Evolutionary conservation across 78 protist species (phyloP).

Genomic region (Cavenderia fasciculata): DNA sequence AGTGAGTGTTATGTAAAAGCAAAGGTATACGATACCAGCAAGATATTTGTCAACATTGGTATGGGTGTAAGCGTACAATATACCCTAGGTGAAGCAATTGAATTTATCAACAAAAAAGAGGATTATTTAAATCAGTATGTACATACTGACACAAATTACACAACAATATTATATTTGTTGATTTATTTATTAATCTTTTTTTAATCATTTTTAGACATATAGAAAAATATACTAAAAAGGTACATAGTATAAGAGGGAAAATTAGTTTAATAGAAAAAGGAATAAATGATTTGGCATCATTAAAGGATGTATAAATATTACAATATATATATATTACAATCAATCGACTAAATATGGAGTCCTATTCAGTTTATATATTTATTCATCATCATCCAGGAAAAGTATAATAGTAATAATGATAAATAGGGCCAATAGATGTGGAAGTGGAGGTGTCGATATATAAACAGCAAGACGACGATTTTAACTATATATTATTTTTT

Average conservation of each 20-base stretch:
- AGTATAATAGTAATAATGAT: too few relatives aligned
- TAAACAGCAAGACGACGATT: too few relatives aligned
- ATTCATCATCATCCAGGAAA: too few relatives aligned
- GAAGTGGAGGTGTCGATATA: too few relatives aligned
- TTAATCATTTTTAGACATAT: background rate
- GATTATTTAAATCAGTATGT: constrained; percentile 41
- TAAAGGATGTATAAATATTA: too few relatives aligned
- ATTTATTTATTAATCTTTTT: background rate
- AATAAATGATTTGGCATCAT: constrained; percentile 27
- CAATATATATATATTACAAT: too few relatives aligned
- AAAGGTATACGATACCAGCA: constrained; percentile 70
- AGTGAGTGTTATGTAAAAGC: constrained; percentile 80
- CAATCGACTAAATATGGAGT: too few relatives aligned
- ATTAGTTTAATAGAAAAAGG: constrained; percentile 62
- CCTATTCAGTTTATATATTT: too few relatives aligned
- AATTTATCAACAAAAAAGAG: constrained; percentile 57
- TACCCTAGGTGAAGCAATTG: constrained; percentile 48
- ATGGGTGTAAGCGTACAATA: constrained; percentile 60
- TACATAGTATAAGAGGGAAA: constrained; percentile 19
- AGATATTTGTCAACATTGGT: constrained; percentile 67
- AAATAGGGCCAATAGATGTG: too few relatives aligned
- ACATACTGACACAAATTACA: background rate
- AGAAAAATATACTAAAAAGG: constrained; percentile 30
- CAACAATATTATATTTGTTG: background rate
- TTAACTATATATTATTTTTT: too few relatives aligned